Evolutionary conservation across 2,329 filamentous ascomycete species (phyloP).

Genomic region (Cladophialophora immunda): DNA sequence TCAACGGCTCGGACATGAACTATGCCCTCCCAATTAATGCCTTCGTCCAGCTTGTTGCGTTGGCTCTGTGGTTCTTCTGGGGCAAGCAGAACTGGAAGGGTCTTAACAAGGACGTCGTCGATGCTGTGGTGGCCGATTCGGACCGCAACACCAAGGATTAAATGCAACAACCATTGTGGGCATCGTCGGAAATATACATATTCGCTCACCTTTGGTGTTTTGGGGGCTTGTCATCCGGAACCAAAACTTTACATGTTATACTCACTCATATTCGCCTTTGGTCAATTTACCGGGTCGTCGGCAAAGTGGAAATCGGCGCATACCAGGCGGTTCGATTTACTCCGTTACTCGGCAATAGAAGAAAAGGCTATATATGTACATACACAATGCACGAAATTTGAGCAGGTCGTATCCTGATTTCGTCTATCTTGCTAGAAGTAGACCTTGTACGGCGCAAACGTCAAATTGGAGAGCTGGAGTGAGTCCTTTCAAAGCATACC

Average conservation of each 20-base stretch:
- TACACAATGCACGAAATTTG: background rate
- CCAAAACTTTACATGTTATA: background rate
- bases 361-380: background rate
- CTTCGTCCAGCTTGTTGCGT: constrained; percentile 37
- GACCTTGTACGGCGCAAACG: background rate
- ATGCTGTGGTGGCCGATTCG: constrained; percentile 31
- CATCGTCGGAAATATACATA: background rate
- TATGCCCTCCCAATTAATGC: constrained; percentile 48
- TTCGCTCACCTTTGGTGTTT: background rate
- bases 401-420: background rate
- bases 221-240: background rate
- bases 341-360: background rate
- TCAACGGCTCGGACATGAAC: constrained; percentile 49
- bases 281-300: background rate
- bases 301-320: background rate
- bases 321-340: background rate
- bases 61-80: constrained; percentile 35
- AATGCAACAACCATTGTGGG: background rate
- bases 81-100: constrained; percentile 36
- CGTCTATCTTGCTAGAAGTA: background rate
- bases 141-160: constrained; percentile 34
- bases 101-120: constrained; percentile 32
- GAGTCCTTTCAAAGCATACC: no score
- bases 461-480: background rate
- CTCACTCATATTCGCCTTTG: background rate